Percentiles rank a stretch among this genome's conserved stretches.
Conservation (phyloP, 164 flowering plant genomes). For the Chloranthus sessilifolius region DNA sequence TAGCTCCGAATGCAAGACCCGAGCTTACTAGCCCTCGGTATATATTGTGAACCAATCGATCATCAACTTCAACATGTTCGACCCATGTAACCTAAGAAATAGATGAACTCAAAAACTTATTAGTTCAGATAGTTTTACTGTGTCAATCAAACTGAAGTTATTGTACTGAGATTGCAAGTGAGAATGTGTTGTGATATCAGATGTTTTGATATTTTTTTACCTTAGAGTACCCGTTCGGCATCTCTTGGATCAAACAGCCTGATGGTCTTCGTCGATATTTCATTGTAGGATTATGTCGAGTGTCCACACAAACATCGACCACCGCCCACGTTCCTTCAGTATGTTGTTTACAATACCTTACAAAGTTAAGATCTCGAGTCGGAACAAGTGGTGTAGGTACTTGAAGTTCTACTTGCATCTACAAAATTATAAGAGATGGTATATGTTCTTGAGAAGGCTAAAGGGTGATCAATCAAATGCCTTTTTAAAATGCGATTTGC, state of each 20-base stretch:
- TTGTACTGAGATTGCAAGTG: no score
- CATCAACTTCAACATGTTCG: constrained; percentile 81
- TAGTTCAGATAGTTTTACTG: not conserved
- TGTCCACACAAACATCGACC: constrained; percentile 85
- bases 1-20: constrained; percentile 85
- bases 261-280: constrained; percentile 79
- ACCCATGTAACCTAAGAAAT: constrained; percentile 74
- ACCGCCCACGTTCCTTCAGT: constrained; percentile 82
- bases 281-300: constrained; percentile 18
- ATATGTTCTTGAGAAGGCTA: no score
- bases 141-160: not conserved
- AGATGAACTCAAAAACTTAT: not conserved
- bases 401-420: constrained; percentile 96
- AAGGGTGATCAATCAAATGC: no score
- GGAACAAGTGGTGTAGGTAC: constrained; percentile 92
- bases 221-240: constrained; percentile 88
- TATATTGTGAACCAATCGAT: constrained; percentile 53
- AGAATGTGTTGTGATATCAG: no score
- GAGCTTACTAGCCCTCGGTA: constrained; percentile 52
- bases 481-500: no score
- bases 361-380: constrained; percentile 61
- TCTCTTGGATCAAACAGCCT: constrained; percentile 82
- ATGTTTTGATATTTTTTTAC: no score
- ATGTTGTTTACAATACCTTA: constrained; percentile 85
- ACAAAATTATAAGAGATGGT: constrained; percentile 2